Conservation (phyloP, 805 yeast species). For the Saccharomycopsis sp. region DNA sequence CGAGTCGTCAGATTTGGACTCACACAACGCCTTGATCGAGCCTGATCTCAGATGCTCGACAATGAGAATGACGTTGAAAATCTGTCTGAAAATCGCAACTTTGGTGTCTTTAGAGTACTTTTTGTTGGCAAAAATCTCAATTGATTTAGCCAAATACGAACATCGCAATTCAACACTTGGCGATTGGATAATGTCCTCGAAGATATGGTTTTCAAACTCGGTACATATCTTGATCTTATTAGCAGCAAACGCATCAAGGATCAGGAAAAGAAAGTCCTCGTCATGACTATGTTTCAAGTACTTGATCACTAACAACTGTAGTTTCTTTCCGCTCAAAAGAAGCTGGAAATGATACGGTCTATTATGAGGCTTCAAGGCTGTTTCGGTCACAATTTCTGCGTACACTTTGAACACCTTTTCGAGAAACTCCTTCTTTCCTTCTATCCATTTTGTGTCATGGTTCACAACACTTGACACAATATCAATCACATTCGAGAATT, state of each 20-base stretch:
- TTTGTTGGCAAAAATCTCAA: slow-evolving; percentile 44
- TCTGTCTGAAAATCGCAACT: slow-evolving; percentile 51
- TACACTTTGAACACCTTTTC: slow-evolving; percentile 37
- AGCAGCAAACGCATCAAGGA: slow-evolving; percentile 38
- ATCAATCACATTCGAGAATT: slow-evolving; percentile 70
- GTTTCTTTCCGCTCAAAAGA: slow-evolving; percentile 36
- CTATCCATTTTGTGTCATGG: slow-evolving; percentile 54
- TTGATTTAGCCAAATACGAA: slow-evolving; percentile 44
- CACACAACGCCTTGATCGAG: slow-evolving; percentile 40
- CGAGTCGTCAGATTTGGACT: slow-evolving; percentile 30
- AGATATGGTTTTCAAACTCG: slow-evolving; percentile 52
- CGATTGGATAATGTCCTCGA: slow-evolving; percentile 47
- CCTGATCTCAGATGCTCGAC: slow-evolving; percentile 51
- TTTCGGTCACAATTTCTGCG: slow-evolving; percentile 38
- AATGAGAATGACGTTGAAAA: slow-evolving; percentile 61
- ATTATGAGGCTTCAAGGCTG: slow-evolving; percentile 38
- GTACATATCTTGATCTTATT: slow-evolving; percentile 45
- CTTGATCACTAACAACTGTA: slow-evolving; percentile 44
- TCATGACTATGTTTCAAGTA: slow-evolving; percentile 31
- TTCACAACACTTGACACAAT: slow-evolving; percentile 49
- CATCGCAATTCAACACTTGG: slow-evolving; percentile 34
- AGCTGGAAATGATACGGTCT: slow-evolving; percentile 57
- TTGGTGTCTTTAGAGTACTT: slow-evolving; percentile 44
- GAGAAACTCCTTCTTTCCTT: slow-evolving; percentile 40
- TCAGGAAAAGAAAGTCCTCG: slow-evolving; percentile 32